Percentiles rank a stretch among this genome's conserved stretches.
Evolutionary conservation across 768 basidiomycete genomes (phyloP).

Genomic region (Suillus tomentosus): DNA sequence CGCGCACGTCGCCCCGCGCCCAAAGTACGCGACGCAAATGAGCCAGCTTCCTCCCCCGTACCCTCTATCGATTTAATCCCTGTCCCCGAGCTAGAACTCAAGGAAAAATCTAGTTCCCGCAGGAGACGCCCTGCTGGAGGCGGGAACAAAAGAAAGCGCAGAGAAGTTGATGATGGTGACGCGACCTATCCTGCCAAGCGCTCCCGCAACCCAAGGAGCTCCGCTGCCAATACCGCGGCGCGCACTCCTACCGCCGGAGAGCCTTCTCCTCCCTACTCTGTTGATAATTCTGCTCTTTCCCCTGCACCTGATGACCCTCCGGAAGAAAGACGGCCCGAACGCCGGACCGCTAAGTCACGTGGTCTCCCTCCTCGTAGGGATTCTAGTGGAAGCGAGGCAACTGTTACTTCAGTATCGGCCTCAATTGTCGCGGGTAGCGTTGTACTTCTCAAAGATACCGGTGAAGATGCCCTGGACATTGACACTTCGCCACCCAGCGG

Average conservation of each 20-base stretch:
- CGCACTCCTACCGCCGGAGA: constrained; percentile 39
- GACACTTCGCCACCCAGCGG: constrained; percentile 13
- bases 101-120: constrained; percentile 51
- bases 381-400: constrained; percentile 56
- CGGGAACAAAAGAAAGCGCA: constrained; percentile 57
- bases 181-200: constrained; percentile 74
- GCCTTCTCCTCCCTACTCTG: constrained; percentile 41
- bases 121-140: constrained; percentile 44
- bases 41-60: constrained; percentile 35
- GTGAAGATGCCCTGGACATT: constrained; percentile 20
- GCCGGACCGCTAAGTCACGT: constrained; percentile 52
- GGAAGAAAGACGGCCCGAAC: constrained; percentile 40
- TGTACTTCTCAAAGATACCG: constrained; percentile 13
- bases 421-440: constrained; percentile 33
- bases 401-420: constrained; percentile 36
- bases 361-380: constrained; percentile 43
- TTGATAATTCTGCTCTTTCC: constrained; percentile 27
- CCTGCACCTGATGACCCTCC: constrained; percentile 29
- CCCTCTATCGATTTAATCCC: constrained; percentile 23
- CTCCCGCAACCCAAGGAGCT: constrained; percentile 52
- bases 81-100: constrained; percentile 38
- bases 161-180: constrained; percentile 62
- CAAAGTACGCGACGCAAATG: constrained; percentile 50
- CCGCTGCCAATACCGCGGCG: constrained; percentile 21
- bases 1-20: constrained; percentile 50